Evolutionary conservation across 176 grass and related monocot species (phyloP).

Genomic region (Carex pumila): DNA sequence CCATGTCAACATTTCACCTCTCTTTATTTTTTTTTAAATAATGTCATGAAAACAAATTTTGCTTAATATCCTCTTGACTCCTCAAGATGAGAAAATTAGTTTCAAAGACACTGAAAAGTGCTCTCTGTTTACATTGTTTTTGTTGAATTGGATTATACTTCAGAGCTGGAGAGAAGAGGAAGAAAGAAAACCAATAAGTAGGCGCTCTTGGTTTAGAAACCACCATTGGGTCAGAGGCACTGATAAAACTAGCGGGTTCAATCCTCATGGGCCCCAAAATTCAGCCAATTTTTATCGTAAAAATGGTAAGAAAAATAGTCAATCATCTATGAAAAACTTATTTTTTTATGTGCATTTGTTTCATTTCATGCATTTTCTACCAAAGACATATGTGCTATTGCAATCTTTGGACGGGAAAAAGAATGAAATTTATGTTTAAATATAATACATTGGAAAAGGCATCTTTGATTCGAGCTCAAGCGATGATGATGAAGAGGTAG

Average conservation of each 20-base stretch:
- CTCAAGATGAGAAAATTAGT: not conserved
- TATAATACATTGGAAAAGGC: conserved; percentile 21
- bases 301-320: conserved; percentile 6
- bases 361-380: not conserved
- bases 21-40: not conserved
- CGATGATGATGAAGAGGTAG: conserved; percentile 44
- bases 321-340: conserved; percentile 5
- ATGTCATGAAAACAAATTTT: not conserved
- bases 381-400: conserved; percentile 10
- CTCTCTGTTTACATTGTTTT: conserved; percentile 14
- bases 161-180: conserved; percentile 80
- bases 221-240: conserved; percentile 52
- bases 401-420: conserved; percentile 20
- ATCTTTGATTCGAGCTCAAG: not conserved
- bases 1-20: conserved; percentile 6
- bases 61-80: not conserved
- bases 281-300: conserved; percentile 33
- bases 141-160: conserved; percentile 19
- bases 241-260: conserved; percentile 34
- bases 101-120: not conserved
- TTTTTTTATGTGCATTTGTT: conserved; percentile 16
- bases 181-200: conserved; percentile 39
- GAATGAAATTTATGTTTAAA: not conserved
- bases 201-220: conserved; percentile 75
- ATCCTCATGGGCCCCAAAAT: conserved; percentile 32